Evolutionary conservation across 2,329 filamentous ascomycete genomes (phyloP).

Genomic region (Xylaria arbuscula): DNA sequence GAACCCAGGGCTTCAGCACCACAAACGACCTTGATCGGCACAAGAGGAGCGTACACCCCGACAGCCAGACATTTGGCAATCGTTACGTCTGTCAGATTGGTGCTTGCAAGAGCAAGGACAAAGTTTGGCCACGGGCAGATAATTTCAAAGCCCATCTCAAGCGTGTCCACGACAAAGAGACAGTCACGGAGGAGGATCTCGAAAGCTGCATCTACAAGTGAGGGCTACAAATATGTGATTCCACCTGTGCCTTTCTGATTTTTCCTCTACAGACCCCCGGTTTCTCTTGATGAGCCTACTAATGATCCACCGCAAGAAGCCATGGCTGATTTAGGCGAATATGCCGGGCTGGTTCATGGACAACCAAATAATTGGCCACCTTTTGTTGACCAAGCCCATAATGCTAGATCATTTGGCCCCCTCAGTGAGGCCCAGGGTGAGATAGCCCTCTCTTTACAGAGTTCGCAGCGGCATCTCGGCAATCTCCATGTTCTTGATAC

Average conservation of each 20-base stretch:
- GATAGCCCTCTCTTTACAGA: constrained; percentile 13
- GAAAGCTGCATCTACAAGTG: constrained; percentile 51
- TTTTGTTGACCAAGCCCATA: constrained; percentile 6
- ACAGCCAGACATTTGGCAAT: constrained; percentile 59
- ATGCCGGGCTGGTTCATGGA: constrained; percentile 26
- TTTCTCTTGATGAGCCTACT: constrained; percentile 16
- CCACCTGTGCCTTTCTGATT: constrained; percentile 35
- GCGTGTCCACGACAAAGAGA: constrained; percentile 68
- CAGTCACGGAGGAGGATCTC: constrained; percentile 55
- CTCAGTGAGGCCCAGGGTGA: constrained; percentile 17
- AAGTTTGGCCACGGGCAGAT: constrained; percentile 83
- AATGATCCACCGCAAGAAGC: constrained; percentile 25
- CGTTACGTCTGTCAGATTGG: constrained; percentile 69
- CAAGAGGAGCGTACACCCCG: constrained; percentile 74
- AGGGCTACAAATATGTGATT: constrained; percentile 8
- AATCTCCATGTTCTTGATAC: constrained; percentile 11
- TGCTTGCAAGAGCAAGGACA: constrained; percentile 68
- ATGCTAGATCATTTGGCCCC: constrained; percentile 2
- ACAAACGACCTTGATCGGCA: constrained; percentile 86
- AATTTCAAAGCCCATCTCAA: constrained; percentile 86
- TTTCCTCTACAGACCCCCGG: constrained; percentile 10
- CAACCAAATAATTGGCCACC: constrained; percentile 26
- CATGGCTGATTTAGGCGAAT: constrained; percentile 24
- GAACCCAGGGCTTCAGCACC: constrained; percentile 78
- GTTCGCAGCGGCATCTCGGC: constrained; percentile 6